A percentile compares a stretch with the other conserved stretches of the same genome.
Conservation (phyloP, 257 asterid genomes). For the Dorcoceras hygrometricum region DNA sequence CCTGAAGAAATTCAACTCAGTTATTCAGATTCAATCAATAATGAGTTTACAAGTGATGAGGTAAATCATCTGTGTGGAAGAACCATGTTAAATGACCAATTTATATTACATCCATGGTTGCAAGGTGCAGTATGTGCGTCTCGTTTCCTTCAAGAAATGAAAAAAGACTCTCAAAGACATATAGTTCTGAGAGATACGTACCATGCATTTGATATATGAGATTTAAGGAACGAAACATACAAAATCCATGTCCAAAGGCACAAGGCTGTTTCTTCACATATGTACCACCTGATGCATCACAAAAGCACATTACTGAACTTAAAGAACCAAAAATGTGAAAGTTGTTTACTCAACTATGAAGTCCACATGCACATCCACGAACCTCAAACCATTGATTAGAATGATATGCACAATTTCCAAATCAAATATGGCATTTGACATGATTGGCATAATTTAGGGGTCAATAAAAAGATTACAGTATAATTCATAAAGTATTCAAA, state of each 20-base stretch:
- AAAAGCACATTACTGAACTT: slow-evolving; percentile 3
- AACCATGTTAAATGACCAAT: slow-evolving; percentile 12
- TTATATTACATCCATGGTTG: slow-evolving; percentile 7
- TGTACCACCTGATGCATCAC: slow-evolving; percentile 78
- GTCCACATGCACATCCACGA: background rate
- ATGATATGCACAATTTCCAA: background rate
- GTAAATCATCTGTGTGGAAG: slow-evolving; percentile 7
- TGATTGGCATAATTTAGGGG: no score
- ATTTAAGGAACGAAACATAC: slow-evolving; percentile 67
- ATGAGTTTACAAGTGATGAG: slow-evolving; percentile 18
- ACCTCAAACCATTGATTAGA: background rate
- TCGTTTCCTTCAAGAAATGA: slow-evolving; percentile 7
- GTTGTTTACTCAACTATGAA: slow-evolving; percentile 5
- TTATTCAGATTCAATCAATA: slow-evolving; percentile 18
- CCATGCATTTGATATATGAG: slow-evolving; percentile 76
- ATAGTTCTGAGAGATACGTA: slow-evolving; percentile 33
- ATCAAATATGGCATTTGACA: background rate
- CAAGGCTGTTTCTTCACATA: slow-evolving; percentile 78
- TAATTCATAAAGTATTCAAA: no score
- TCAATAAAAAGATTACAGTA: no score
- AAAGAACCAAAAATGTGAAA: slow-evolving; percentile 15
- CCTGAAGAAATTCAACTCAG: slow-evolving; percentile 53
- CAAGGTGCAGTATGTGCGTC: slow-evolving; percentile 1
- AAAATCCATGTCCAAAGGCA: slow-evolving; percentile 81
- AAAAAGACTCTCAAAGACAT: slow-evolving; percentile 12